Evolutionary conservation across 2,329 filamentous ascomycete genomes (phyloP), one percentile per base, ranked within the genome.

Genomic region (Colletotrichum chrysophilum): DNA sequence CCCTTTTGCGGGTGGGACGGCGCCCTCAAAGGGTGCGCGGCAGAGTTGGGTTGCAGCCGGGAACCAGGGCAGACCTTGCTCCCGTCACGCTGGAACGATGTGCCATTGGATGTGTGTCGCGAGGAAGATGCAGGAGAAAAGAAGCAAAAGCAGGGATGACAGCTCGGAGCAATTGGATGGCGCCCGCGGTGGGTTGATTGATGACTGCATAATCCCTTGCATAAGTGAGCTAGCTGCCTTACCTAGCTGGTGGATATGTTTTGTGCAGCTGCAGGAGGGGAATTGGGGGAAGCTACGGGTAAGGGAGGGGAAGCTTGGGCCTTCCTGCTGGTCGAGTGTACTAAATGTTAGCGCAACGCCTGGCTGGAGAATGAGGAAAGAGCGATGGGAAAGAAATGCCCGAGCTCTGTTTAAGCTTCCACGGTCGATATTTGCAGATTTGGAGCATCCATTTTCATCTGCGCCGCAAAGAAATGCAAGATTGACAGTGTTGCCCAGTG

Each of bases 21-120:
- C 26, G 28, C 55, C 55, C 62, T 36, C 24, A 21, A 26, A 55
- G 32, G 32, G 61, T 52, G 68, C 36, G 58, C 73, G 70, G 73
- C 70, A 76, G 70, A 62, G 56, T 43, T 64, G 66, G 64, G 61
- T 43, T 76, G 71, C 71, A 66, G 71, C 61, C 34, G 71, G 65
- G 28, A 30, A n/a, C 65, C n/a, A 61, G 61, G 74, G 66, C 36
- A 13, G 48, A 30, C 66, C 71, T 66, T 65, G 66, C 26, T 70
- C 30, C 74, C 71, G 34, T 70, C 48, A 62, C 60, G n/a, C 24
- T 66, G 74, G 71, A 62, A 75, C 28, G 5, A n/a, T 2, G n/a
- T 26, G 7, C 48, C 30, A 70, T 76, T 76, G 74, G 71, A 18
- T 34, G 9, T n/a, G 8, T 26, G 21, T 26, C 13, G 21, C 14